phyloP scores from a whole-genome alignment of 805 yeast species.

The Ogataea angusta region DNA sequence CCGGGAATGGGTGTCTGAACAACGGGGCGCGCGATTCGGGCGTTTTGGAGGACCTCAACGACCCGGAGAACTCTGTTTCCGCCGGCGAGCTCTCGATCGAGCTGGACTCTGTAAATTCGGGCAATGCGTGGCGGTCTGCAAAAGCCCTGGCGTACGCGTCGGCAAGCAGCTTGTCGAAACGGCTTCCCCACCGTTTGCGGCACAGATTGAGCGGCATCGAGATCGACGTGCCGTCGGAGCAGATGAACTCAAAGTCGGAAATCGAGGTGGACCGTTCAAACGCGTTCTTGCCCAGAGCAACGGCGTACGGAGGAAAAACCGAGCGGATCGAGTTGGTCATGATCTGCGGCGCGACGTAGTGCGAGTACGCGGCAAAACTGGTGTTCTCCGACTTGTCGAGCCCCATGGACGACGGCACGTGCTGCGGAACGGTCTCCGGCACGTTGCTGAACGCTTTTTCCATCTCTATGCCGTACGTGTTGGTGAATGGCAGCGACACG shows the following conservation, averaged over 20 bases:
- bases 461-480: conserved; percentile 34
- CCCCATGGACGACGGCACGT: not conserved
- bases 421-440: conserved; percentile 3
- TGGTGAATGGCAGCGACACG: conserved; percentile 52
- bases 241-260: conserved; percentile 68
- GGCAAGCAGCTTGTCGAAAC: conserved; percentile 59
- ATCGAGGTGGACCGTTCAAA: conserved; percentile 62
- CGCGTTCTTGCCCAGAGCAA: conserved; percentile 73
- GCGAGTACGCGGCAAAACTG: conserved; percentile 67
- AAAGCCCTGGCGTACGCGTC: conserved; percentile 62
- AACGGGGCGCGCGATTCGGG: conserved; percentile 39
- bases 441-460: not conserved
- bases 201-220: conserved; percentile 59
- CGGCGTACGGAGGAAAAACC: conserved; percentile 73
- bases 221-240: conserved; percentile 67
- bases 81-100: conserved; percentile 1
- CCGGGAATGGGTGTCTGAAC: conserved; percentile 72
- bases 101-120: not conserved
- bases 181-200: conserved; percentile 75
- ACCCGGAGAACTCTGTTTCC: conserved; percentile 11
- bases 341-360: conserved; percentile 69
- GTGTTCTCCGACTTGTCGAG: conserved; percentile 13
- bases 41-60: conserved; percentile 8
- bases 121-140: conserved; percentile 22
- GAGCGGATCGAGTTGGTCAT: conserved; percentile 65